Conservation (phyloP, 257 asterid genomes). For the Solanum chmielewskii region DNA sequence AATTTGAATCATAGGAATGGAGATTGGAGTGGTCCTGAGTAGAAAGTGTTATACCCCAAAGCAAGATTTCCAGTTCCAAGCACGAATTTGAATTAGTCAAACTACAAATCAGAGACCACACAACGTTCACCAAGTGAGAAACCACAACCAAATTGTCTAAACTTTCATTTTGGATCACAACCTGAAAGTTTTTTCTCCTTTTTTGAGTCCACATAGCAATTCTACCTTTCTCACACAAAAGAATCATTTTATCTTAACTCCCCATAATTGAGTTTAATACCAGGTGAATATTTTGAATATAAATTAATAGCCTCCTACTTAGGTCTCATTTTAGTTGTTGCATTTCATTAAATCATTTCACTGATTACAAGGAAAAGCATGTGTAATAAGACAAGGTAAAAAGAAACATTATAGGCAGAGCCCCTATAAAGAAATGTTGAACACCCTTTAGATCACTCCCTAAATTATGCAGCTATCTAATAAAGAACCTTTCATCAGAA, state of each 20-base stretch:
- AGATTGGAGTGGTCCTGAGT: neutral
- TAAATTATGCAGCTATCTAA: neutral
- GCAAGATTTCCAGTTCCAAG: neutral
- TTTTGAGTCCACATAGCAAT: neutral
- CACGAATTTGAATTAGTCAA: neutral
- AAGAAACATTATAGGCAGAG: neutral
- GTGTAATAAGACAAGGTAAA: neutral
- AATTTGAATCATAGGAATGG: neutral
- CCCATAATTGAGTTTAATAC: neutral
- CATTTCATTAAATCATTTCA: neutral
- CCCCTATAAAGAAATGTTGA: neutral
- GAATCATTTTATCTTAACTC: neutral
- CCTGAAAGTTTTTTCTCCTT: too few species aligned
- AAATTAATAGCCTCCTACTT: neutral
- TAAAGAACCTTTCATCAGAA: slow-evolving; percentile 11
- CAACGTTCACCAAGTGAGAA: too few species aligned
- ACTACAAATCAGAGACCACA: neutral
- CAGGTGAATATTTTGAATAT: neutral
- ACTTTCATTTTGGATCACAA: too few species aligned
- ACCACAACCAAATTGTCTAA: too few species aligned
- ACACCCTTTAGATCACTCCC: neutral
- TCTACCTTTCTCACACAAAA: neutral
- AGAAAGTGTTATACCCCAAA: neutral
- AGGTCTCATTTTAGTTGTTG: neutral
- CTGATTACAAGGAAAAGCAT: neutral